Conservation (phyloP, 2,329 filamentous ascomycete species). For the Trichoderma sp. region DNA sequence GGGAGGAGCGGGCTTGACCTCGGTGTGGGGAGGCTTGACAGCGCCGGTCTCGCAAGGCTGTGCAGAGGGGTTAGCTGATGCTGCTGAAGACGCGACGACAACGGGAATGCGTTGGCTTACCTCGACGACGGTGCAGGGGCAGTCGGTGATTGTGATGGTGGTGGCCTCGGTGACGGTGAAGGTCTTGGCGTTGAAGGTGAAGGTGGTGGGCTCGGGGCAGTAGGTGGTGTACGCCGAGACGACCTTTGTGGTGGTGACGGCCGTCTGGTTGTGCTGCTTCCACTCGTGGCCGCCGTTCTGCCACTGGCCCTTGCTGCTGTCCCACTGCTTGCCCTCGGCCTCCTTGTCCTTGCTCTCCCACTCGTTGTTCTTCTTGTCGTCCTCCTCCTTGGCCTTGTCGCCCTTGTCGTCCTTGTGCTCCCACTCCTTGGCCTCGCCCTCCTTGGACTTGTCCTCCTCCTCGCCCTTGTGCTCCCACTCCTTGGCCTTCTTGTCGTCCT, state of each 20-base stretch:
- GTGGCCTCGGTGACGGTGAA: slow-evolving; percentile 59
- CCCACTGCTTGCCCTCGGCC: not conserved
- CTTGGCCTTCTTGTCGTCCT: not conserved
- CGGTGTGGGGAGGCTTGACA: not conserved
- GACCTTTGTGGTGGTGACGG: slow-evolving; percentile 40
- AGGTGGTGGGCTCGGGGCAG: slow-evolving; percentile 53
- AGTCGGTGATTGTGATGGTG: slow-evolving; percentile 58
- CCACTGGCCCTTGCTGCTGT: not conserved
- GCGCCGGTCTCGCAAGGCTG: not conserved
- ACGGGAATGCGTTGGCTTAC: slow-evolving; percentile 29
- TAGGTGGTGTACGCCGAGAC: slow-evolving; percentile 45
- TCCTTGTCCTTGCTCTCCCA: not conserved
- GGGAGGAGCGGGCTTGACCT: not conserved
- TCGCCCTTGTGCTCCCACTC: not conserved
- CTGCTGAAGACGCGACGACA: too few relatives aligned
- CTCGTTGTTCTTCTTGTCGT: not conserved
- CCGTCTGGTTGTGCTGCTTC: slow-evolving; percentile 33
- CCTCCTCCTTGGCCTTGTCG: not conserved
- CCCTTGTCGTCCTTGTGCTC: not conserved
- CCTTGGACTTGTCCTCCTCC: not conserved
- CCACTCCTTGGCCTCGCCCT: not conserved
- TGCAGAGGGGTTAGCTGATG: not conserved
- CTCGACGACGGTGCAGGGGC: slow-evolving; percentile 52
- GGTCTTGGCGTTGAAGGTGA: slow-evolving; percentile 53
- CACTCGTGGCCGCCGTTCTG: not conserved